A percentile compares a stretch with the other conserved stretches of the same genome.
These are phyloP conservation scores for Chytriomyces sp. DNA, from an alignment of 192 early-diverging fungal species.

Conservation along the genomic window DNA sequence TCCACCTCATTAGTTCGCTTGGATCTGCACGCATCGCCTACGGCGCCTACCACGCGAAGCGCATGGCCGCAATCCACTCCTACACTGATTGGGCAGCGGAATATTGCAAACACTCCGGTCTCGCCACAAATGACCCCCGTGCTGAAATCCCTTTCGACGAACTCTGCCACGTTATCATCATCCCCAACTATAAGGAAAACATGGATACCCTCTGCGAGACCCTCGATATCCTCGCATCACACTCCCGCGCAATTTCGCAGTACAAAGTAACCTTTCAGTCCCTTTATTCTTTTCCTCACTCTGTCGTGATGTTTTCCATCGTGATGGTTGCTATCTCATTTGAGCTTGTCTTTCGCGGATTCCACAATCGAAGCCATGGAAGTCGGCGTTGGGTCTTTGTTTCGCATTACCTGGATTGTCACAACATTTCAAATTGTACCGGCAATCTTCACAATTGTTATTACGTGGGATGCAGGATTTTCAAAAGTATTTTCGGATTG, in stretches of 20 bases:
- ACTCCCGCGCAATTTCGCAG: slow-evolving; percentile 37
- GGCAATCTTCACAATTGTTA: too few relatives aligned
- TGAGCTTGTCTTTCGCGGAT: too few relatives aligned
- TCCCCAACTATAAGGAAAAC: slow-evolving; percentile 70
- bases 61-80: slow-evolving; percentile 16
- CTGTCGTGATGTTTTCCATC: background rate
- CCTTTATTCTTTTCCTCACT: slow-evolving; percentile 16
- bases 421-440: too few relatives aligned
- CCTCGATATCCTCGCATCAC: slow-evolving; percentile 60
- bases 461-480: too few relatives aligned
- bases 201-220: slow-evolving; percentile 65
- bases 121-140: background rate
- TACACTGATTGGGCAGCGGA: slow-evolving; percentile 37
- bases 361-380: too few relatives aligned
- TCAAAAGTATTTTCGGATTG: too few relatives aligned
- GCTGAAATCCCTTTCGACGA: slow-evolving; percentile 22
- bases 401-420: too few relatives aligned
- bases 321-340: background rate
- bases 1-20: slow-evolving; percentile 35
- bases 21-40: slow-evolving; percentile 32
- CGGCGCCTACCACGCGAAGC: slow-evolving; percentile 18
- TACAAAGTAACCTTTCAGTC: slow-evolving; percentile 48
- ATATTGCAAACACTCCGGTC: background rate
- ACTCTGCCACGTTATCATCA: slow-evolving; percentile 62
- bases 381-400: too few relatives aligned